Evolutionary conservation across 805 yeast genomes (phyloP).

Genomic region (Pichia ethanolica): DNA sequence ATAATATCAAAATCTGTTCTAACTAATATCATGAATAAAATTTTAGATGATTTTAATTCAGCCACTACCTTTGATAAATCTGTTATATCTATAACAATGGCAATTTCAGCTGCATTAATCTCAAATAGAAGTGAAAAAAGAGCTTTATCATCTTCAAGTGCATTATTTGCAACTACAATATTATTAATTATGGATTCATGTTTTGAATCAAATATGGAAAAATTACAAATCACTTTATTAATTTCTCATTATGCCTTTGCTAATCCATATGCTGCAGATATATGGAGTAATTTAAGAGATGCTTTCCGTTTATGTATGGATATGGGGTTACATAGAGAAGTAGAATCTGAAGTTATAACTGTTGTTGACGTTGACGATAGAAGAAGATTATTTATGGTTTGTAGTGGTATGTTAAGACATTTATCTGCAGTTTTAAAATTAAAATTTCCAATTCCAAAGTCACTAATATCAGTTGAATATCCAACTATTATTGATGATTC

Average conservation of each 20-base stretch:
- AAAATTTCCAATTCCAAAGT: conserved; percentile 8
- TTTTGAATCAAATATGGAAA: conserved; percentile 8
- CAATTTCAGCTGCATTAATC: conserved; percentile 13
- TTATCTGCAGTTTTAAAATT: conserved; percentile 5
- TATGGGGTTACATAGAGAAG: conserved; percentile 11
- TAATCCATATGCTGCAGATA: conserved; percentile 14
- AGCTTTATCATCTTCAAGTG: conserved; percentile 12
- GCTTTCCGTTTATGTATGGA: conserved; percentile 10
- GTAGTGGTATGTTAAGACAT: conserved; percentile 10
- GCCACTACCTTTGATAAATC: conserved; percentile 7
- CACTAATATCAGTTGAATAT: conserved; percentile 5
- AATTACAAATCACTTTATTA: conserved; percentile 7
- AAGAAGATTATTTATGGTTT: conserved; percentile 7
- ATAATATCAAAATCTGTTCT: conserved; percentile 5
- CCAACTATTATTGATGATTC: conserved; percentile 11
- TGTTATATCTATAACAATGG: conserved; percentile 9
- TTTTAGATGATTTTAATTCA: conserved; percentile 1
- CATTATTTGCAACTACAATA: conserved; percentile 9
- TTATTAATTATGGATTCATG: conserved; percentile 1
- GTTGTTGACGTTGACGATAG: conserved; percentile 10
- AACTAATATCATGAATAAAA: neutral
- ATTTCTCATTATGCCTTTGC: conserved; percentile 13
- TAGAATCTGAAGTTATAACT: conserved; percentile 6
- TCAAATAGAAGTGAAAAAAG: conserved; percentile 10
- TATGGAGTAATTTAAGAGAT: conserved; percentile 8